phyloP scores from a whole-genome alignment of 2,329 filamentous ascomycete genomes.

The Colletotrichum eremochloae region DNA sequence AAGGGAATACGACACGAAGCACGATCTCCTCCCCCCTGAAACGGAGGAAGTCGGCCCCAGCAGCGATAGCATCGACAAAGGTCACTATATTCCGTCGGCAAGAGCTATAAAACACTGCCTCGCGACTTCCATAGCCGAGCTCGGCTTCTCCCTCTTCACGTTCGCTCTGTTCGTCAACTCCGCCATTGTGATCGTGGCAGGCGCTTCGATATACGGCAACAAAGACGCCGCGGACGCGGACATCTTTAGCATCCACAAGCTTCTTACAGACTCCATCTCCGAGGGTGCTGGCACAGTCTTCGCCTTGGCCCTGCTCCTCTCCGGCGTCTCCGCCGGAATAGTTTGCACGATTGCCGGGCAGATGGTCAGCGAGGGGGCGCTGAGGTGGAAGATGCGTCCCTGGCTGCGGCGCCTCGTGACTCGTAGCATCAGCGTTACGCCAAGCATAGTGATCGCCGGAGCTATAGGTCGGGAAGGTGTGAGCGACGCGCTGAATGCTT shows the following conservation, averaged over 20 bases:
- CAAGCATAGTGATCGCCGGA: constrained; percentile 85
- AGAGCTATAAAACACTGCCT: constrained; percentile 80
- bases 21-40: constrained; percentile 63
- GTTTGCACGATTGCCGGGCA: constrained; percentile 92
- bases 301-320: constrained; percentile 83
- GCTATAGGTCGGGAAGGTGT: constrained; percentile 80
- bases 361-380: constrained; percentile 87
- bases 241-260: constrained; percentile 84
- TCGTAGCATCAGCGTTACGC: constrained; percentile 83
- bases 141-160: constrained; percentile 80
- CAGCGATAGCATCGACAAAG: constrained; percentile 55
- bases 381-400: constrained; percentile 80
- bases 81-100: constrained; percentile 78
- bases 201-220: constrained; percentile 78
- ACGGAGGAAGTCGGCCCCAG: constrained; percentile 43
- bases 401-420: constrained; percentile 86
- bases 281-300: constrained; percentile 87
- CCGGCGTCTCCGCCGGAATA: constrained; percentile 84
- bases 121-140: constrained; percentile 79
- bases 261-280: constrained; percentile 78
- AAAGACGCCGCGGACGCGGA: constrained; percentile 75
- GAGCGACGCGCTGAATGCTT: constrained; percentile 78
- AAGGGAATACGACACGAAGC: constrained; percentile 71
- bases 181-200: constrained; percentile 85
- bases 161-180: constrained; percentile 90